A percentile compares a stretch with the other conserved stretches of the same genome.
These are phyloP conservation scores for Luvunga scandens DNA, from an alignment of 345 rosid species.

Conservation along the genomic window DNA sequence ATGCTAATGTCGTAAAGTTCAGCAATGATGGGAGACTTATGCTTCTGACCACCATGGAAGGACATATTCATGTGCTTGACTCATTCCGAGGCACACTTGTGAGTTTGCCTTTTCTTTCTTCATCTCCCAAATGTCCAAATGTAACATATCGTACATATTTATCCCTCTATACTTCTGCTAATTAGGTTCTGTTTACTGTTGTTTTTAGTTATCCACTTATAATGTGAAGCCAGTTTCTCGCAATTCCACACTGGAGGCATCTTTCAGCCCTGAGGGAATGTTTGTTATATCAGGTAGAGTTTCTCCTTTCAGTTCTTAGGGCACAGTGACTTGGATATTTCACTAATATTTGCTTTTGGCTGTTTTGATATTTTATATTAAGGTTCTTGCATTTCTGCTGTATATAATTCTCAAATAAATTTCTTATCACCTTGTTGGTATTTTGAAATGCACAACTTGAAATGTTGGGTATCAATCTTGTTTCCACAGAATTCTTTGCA, in stretches of 20 bases:
- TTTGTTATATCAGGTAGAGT: slow-evolving; percentile 42
- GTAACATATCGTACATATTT: not conserved
- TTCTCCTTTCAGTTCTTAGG: not conserved
- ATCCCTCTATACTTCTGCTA: not conserved
- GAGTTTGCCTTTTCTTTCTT: slow-evolving; percentile 14
- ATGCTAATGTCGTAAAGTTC: too few species aligned
- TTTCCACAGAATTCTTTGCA: not conserved
- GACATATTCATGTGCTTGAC: too few species aligned
- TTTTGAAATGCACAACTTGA: not conserved
- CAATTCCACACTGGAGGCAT: slow-evolving; percentile 85
- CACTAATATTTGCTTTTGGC: slow-evolving; percentile 1
- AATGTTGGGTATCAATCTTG: not conserved
- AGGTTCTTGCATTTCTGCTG: not conserved
- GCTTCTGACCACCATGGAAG: too few species aligned
- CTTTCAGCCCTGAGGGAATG: too few species aligned
- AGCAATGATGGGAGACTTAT: too few species aligned
- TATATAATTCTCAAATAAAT: too few species aligned
- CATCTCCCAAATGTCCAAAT: not conserved
- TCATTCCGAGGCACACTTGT: slow-evolving; percentile 19
- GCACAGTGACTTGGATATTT: not conserved
- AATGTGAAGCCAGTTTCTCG: slow-evolving; percentile 80
- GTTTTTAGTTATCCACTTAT: slow-evolving; percentile 63
- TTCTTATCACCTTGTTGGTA: not conserved
- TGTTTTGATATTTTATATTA: not conserved
- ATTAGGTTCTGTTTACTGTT: slow-evolving; percentile 14